Evolutionary conservation across 768 basidiomycete genomes (phyloP).

Genomic region (Pholiota molesta): DNA sequence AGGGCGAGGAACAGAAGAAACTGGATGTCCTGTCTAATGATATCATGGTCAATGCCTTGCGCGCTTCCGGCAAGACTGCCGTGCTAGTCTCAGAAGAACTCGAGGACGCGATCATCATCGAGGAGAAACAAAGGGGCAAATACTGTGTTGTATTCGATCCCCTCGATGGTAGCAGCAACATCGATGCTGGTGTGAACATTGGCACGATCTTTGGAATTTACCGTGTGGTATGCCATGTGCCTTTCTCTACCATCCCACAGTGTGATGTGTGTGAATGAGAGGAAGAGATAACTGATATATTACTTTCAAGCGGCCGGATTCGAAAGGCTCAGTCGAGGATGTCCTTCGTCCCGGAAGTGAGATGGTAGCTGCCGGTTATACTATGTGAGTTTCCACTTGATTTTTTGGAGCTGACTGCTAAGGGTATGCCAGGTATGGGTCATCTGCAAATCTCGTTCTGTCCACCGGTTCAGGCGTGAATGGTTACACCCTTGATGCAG

Average conservation of each 20-base stretch:
- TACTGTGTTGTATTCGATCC: slow-evolving; percentile 99
- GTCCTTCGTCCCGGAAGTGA: slow-evolving; percentile 92
- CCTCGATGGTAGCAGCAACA: slow-evolving; percentile 94
- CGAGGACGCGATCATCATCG: slow-evolving; percentile 91
- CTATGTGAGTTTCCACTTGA: slow-evolving; percentile 65
- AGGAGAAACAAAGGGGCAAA: slow-evolving; percentile 75
- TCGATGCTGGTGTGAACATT: slow-evolving; percentile 98
- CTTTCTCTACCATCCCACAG: neutral
- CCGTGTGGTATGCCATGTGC: slow-evolving; percentile 64
- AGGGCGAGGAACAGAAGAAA: slow-evolving; percentile 99
- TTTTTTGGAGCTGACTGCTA: slow-evolving; percentile 3
- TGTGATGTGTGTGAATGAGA: neutral
- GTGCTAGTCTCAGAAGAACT: slow-evolving; percentile 97
- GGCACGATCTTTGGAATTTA: slow-evolving; percentile 98
- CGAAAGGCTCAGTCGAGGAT: slow-evolving; percentile 79
- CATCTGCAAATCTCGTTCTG: slow-evolving; percentile 94
- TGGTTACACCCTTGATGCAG: slow-evolving; percentile 95
- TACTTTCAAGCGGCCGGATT: slow-evolving; percentile 64
- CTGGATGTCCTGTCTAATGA: slow-evolving; percentile 97
- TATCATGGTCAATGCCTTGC: slow-evolving; percentile 97
- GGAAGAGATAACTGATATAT: slow-evolving; percentile 5
- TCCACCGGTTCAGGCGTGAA: slow-evolving; percentile 96
- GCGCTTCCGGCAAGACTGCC: slow-evolving; percentile 94
- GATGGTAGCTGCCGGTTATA: slow-evolving; percentile 98
- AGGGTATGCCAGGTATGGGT: slow-evolving; percentile 62